These are phyloP conservation scores for Citrus trifoliata DNA, from an alignment of 345 rosid genomes.

Conservation along the genomic window DNA sequence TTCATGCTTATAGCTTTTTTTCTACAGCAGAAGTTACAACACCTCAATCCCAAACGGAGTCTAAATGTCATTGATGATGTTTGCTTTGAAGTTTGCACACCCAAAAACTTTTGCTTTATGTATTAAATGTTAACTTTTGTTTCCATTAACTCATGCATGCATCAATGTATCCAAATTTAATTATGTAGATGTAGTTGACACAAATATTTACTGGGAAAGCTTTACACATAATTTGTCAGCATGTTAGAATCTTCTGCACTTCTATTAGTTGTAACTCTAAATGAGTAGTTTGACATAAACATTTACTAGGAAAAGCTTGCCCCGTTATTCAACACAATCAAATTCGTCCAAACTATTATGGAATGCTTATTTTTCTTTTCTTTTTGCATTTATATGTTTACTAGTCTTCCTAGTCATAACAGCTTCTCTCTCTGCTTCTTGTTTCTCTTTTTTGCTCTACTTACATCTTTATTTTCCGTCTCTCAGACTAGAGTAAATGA, in stretches of 20 bases:
- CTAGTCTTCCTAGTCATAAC: not conserved
- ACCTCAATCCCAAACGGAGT: no score
- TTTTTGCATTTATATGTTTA: not conserved
- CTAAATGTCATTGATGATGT: not conserved
- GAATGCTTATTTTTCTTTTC: not conserved
- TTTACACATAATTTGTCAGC: not conserved
- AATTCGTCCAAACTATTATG: not conserved
- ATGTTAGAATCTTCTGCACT: not conserved
- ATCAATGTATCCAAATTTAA: not conserved
- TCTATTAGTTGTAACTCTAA: not conserved
- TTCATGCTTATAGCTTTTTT: no score
- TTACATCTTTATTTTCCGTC: not conserved
- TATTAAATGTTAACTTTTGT: not conserved
- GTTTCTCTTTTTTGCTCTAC: not conserved
- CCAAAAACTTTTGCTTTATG: not conserved
- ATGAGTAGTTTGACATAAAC: not conserved
- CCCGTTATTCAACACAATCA: not conserved
- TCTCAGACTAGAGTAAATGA: not conserved
- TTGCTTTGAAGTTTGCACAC: not conserved
- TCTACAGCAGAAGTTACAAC: no score
- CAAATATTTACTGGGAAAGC: not conserved
- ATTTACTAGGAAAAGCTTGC: not conserved
- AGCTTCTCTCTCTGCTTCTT: not conserved
- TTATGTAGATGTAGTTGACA: not conserved
- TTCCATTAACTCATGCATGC: not conserved